Base-by-base conservation (phyloP, 352 stramenopile genomes). In the Plasmopara muralis region DNA sequence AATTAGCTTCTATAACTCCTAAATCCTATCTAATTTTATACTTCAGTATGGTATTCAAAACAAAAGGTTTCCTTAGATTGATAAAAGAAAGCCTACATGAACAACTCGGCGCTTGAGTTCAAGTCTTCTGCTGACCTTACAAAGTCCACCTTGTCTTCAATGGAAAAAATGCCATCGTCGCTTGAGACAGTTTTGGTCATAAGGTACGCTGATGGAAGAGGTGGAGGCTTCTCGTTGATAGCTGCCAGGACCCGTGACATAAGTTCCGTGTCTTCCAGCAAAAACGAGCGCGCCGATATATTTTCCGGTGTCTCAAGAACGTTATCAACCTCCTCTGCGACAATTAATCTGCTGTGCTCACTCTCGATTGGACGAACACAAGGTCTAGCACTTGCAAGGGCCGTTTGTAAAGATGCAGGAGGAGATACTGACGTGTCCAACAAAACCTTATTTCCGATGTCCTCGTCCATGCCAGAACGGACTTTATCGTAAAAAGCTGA, bases 401-500 rank as follows among this genome's bases (percentile, higher is more conserved):
- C 72, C 0, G 77, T 88, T n/a, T 66, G 57, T 10, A 90, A 68
- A 7, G 53, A 52, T 5, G 50, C 41, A 2, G 55, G 33, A 8
- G 47, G 58, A 38, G 56, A 30, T 5, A 16, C 2, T 48, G 38
- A 31, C 43, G 12, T 49, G 28, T 43, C 62, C 25, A n/a, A 49
- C 15, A 30, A 10, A 29, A 29, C 13, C 10, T 35, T 12, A 6
- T 28, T 53, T 6, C 51, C 47, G 31, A 30, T 31, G 29, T 68
- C 39, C 5, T 69, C 52, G 39, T 15, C 42, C 66, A 25, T 25
- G 15, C 51, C 56, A 18, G 42, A 43, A 18, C 65, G 60, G 43
- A 88, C 67, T 33, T 77, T 82, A 25, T 74, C 62, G 55, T 88
- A 85, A 52, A 88, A 88, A 3, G 45, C 59, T 2, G 59, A 47